Evolutionary conservation across 495 filamentous ascomycete genomes (phyloP).

Genomic region (Xylaria bambusicola): DNA sequence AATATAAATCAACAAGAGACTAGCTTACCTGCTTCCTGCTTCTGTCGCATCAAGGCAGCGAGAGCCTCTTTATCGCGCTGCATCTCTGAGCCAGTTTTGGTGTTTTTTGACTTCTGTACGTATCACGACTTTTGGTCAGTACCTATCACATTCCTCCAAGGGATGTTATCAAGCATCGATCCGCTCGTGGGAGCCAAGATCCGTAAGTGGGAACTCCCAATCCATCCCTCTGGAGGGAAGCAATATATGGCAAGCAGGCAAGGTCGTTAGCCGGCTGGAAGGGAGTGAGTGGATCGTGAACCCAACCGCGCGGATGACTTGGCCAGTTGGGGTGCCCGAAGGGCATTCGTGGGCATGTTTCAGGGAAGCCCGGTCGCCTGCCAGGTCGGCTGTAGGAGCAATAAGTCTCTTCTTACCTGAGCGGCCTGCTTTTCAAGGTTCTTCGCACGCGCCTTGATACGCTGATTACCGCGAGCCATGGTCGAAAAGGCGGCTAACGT

Average conservation of each 20-base stretch:
- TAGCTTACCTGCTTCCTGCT: slow-evolving; percentile 81
- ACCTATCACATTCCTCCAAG: slow-evolving; percentile 5
- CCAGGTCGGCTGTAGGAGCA: background rate
- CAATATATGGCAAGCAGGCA: background rate
- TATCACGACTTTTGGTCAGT: slow-evolving; percentile 21
- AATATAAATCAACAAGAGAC: background rate
- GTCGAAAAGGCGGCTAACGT: slow-evolving; percentile 25
- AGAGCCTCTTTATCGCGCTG: slow-evolving; percentile 71
- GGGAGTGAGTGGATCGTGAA: background rate
- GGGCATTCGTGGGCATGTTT: background rate
- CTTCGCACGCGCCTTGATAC: slow-evolving; percentile 85
- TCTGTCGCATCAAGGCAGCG: slow-evolving; percentile 84
- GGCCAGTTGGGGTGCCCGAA: background rate
- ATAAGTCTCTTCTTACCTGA: slow-evolving; percentile 46
- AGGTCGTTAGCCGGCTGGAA: background rate
- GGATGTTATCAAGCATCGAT: slow-evolving; percentile 4
- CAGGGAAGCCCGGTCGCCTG: background rate
- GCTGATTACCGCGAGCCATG: slow-evolving; percentile 94
- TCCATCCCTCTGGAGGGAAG: background rate
- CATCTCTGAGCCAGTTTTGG: slow-evolving; percentile 68
- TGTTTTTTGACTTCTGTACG: slow-evolving; percentile 61
- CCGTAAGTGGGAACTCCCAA: background rate
- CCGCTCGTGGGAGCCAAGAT: background rate
- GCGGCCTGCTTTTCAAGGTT: slow-evolving; percentile 64
- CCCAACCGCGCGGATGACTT: slow-evolving; percentile 8